These are phyloP conservation scores for Penicillium cinerascens DNA, from an alignment of 495 filamentous ascomycete genomes.

Conservation along the genomic window DNA sequence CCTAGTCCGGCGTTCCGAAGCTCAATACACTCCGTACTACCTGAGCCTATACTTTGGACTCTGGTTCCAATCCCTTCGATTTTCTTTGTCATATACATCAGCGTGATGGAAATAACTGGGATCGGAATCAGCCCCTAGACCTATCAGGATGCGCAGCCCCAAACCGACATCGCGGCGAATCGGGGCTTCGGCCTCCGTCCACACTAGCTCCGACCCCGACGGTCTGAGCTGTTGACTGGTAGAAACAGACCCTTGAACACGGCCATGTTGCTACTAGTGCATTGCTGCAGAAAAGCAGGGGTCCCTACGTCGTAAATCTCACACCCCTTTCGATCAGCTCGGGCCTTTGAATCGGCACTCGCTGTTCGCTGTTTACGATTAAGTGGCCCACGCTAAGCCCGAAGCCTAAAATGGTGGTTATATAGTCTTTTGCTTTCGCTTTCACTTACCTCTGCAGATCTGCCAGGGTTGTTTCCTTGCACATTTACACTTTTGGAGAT, in stretches of 20 bases:
- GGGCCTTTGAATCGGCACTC: not conserved
- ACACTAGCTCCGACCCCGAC: not conserved
- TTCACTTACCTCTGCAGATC: not conserved
- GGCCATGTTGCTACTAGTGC: not conserved
- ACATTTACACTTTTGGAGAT: not conserved
- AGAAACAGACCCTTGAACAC: not conserved
- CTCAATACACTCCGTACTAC: no score
- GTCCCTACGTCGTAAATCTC: not conserved
- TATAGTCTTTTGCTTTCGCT: not conserved
- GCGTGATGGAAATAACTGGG: no score
- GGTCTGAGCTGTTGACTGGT: not conserved
- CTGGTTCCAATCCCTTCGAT: no score
- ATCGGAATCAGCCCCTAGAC: no score
- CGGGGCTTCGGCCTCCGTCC: slow-evolving; percentile 14
- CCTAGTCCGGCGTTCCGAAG: no score
- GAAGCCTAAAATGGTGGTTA: not conserved
- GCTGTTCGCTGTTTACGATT: not conserved
- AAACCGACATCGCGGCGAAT: slow-evolving; percentile 1
- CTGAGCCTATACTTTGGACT: no score
- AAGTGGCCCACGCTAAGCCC: not conserved
- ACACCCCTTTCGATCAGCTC: not conserved
- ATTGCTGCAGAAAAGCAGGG: not conserved
- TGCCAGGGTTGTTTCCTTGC: not conserved
- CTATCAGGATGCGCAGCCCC: not conserved
- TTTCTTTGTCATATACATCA: no score